These are phyloP conservation scores for Stellera chamaejasme DNA, from an alignment of 345 rosid genomes.

Conservation along the genomic window DNA sequence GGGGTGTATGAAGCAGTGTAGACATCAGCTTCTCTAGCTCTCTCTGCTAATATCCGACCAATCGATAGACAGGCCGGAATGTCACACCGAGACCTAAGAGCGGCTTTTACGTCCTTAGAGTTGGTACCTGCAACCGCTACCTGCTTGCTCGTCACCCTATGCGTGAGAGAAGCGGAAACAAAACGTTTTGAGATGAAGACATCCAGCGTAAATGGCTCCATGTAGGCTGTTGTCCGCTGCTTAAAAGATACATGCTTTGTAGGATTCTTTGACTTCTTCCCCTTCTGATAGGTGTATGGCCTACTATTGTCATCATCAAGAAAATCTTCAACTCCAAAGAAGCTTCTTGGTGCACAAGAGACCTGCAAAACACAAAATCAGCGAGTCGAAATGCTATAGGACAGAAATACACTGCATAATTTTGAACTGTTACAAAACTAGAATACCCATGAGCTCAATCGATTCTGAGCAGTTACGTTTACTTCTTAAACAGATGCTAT, in stretches of 20 bases:
- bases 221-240: slow-evolving; percentile 66
- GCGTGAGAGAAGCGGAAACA: slow-evolving; percentile 87
- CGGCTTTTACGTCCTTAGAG: slow-evolving; percentile 93
- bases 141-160: slow-evolving; percentile 83
- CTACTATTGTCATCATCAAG: slow-evolving; percentile 80
- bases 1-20: slow-evolving; percentile 82
- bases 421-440: neutral
- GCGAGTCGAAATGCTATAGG: neutral
- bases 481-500: no score
- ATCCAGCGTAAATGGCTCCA: slow-evolving; percentile 90
- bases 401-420: neutral
- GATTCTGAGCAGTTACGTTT: neutral
- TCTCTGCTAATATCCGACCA: slow-evolving; percentile 66
- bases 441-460: neutral
- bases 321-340: slow-evolving; percentile 94
- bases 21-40: slow-evolving; percentile 88
- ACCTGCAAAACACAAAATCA: slow-evolving; percentile 26
- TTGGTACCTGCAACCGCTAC: slow-evolving; percentile 96
- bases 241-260: slow-evolving; percentile 78
- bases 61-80: slow-evolving; percentile 85
- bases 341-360: slow-evolving; percentile 67
- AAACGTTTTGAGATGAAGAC: slow-evolving; percentile 89
- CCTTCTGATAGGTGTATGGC: slow-evolving; percentile 86
- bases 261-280: slow-evolving; percentile 73
- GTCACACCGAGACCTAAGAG: slow-evolving; percentile 64